Evolutionary conservation across 192 early-diverging fungal genomes (phyloP).

Genomic region (Polychytrium aggregatum): DNA sequence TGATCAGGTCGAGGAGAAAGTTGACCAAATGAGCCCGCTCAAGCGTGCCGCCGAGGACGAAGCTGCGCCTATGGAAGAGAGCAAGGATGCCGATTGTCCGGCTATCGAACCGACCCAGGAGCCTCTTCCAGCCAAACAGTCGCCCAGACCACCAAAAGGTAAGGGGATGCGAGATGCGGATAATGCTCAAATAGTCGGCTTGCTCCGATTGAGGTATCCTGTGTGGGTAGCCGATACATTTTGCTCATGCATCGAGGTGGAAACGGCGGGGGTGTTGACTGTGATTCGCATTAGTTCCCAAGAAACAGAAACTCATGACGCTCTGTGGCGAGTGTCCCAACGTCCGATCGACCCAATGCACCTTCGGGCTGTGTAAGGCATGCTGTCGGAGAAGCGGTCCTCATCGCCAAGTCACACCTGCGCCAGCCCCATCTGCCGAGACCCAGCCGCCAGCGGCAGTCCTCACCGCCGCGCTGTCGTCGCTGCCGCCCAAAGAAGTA

Average conservation of each 20-base stretch:
- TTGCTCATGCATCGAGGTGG: not conserved
- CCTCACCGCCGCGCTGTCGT: too few species aligned
- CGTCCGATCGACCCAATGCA: slow-evolving; percentile 21
- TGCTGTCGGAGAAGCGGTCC: slow-evolving; percentile 8
- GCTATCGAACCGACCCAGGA: too few species aligned
- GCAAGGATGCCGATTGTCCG: too few species aligned
- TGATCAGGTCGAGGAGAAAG: not conserved
- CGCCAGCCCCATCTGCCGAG: too few species aligned
- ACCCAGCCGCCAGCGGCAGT: too few species aligned
- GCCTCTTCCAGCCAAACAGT: too few species aligned
- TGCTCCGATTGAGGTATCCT: too few species aligned
- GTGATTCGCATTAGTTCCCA: too few species aligned
- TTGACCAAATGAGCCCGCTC: not conserved
- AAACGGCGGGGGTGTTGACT: too few species aligned
- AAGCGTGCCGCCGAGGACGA: not conserved
- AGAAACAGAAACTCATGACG: not conserved
- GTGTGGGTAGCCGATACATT: not conserved
- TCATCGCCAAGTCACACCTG: too few species aligned
- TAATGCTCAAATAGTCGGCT: not conserved
- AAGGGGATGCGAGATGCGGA: not conserved
- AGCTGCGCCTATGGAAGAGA: slow-evolving; percentile 3
- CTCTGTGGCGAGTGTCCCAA: slow-evolving; percentile 20
- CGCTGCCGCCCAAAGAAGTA: too few species aligned
- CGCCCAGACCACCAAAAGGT: too few species aligned
- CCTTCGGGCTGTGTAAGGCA: slow-evolving; percentile 16